phyloP scores from a whole-genome alignment of 2,329 filamentous ascomycete species.

The Fusarium tupiense region DNA sequence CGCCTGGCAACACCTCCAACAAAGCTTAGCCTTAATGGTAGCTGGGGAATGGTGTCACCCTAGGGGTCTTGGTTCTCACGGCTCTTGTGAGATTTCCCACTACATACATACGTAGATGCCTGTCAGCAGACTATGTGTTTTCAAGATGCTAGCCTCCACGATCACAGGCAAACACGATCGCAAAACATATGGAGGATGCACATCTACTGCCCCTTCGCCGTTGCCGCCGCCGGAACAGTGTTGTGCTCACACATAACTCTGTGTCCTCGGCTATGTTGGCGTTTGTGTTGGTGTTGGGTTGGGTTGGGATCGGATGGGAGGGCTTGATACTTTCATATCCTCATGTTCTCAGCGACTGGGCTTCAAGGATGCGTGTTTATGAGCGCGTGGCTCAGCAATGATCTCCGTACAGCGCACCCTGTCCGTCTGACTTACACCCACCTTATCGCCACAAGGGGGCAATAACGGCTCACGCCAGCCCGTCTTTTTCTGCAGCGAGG shows the following conservation, averaged over 20 bases:
- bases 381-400: constrained; percentile 36
- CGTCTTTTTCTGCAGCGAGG: constrained; percentile 30
- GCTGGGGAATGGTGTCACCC: constrained; percentile 36
- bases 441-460: constrained; percentile 35
- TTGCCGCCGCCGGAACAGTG: background rate
- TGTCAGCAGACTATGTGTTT: constrained; percentile 20
- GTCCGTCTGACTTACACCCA: constrained; percentile 34
- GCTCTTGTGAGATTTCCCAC: background rate
- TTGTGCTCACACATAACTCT: background rate
- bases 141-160: constrained; percentile 21
- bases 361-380: constrained; percentile 27
- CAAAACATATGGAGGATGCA: background rate
- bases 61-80: background rate
- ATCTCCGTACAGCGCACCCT: constrained; percentile 31
- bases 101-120: background rate
- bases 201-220: background rate
- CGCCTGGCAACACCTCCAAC: constrained; percentile 30
- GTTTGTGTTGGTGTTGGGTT: background rate
- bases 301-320: constrained; percentile 4
- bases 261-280: constrained; percentile 2
- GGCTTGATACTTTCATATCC: constrained; percentile 34
- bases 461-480: constrained; percentile 33
- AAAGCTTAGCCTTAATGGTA: constrained; percentile 38
- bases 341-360: constrained; percentile 5
- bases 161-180: constrained; percentile 6